Base-by-base conservation (phyloP, 352 stramenopile species). In the Phytopythium boreale region DNA sequence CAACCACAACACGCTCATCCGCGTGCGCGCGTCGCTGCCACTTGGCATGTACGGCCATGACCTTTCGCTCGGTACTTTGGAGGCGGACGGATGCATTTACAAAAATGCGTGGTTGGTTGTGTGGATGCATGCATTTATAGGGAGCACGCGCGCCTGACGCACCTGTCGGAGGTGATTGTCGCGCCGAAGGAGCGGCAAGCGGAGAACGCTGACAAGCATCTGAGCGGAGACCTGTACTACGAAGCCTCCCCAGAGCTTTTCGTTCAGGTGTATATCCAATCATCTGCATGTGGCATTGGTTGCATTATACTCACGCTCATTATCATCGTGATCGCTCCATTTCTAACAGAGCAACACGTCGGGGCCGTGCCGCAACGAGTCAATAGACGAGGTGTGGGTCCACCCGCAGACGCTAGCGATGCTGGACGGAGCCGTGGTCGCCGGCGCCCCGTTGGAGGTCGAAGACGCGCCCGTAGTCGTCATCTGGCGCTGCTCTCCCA, bases 1-100 rank as follows among this genome's bases (percentile, higher is more conserved):
- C 56, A 88, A 92, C 43, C 77, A 90, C 52, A 87, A 90, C 67
- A 81, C 84, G 20, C 69, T 94, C 26, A 89, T 94, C 58, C 84
- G 80, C 44, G 75, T 94, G 34, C 71, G 76, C 7, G 77, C 77
- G 24, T 77, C 75, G 10, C 76, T 94, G 1, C 75, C 83, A 8
- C 62, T 78, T 46, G 83, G 85, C 69, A 82, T 91, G 86, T 94
- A 74, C 60, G 82, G 14, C 9, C 27, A 26, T 61, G 29, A 5
- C 56, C 15, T 29, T 51, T 49, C 22, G 26, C 20, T 51, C 43
- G 22, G 14, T 11, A 5, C 12, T n/a, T 27, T 10, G 44, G 44
- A 27, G 39, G 9, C 9, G n/a, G 12, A 8, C 43, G 22, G 17
- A 20, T 53, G 20, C 9, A 17, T 51, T 22, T 17, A 22, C 20